Conservation (phyloP, 2,329 filamentous ascomycete genomes). For the Cercospora sp. region DNA sequence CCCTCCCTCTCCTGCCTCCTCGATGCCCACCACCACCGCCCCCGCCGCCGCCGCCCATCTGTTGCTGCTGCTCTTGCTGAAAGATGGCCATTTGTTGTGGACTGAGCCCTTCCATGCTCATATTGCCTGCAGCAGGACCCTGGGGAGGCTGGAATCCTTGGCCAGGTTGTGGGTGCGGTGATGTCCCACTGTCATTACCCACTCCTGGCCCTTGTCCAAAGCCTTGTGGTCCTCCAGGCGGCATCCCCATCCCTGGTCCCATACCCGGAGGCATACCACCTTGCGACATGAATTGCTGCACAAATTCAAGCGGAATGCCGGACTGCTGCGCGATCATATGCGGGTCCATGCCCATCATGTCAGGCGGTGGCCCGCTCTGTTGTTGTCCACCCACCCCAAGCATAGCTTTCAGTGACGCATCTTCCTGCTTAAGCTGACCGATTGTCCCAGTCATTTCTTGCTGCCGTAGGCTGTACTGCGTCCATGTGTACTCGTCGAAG, state of each 20-base stretch:
- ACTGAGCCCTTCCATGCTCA: constrained; percentile 37
- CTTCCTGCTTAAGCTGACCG: constrained; percentile 72
- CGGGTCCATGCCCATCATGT: constrained; percentile 45
- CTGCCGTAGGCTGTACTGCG: constrained; percentile 88
- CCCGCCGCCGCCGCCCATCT: constrained; percentile 15
- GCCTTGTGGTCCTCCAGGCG: constrained; percentile 19
- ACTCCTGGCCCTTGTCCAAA: constrained; percentile 30
- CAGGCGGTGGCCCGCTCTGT: constrained; percentile 30
- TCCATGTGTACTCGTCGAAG: constrained; percentile 98
- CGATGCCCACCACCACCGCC: constrained; percentile 31
- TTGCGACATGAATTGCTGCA: constrained; percentile 31
- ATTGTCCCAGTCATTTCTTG: constrained; percentile 75
- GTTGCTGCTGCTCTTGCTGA: constrained; percentile 35
- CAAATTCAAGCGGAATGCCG: constrained; percentile 34
- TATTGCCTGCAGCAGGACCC: constrained; percentile 27
- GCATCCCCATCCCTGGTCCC: constrained; percentile 18
- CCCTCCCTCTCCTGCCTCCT: constrained; percentile 31
- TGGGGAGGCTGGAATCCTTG: constrained; percentile 35
- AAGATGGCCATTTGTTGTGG: constrained; percentile 41
- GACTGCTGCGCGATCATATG: constrained; percentile 54
- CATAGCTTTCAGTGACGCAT: constrained; percentile 62
- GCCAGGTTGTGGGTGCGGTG: constrained; percentile 29
- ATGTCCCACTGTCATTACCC: constrained; percentile 25
- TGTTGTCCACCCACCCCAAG: constrained; percentile 45
- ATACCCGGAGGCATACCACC: constrained; percentile 36